Evolutionary conservation across 1,284 basidiomycete genomes (phyloP).

Genomic region (Leccinum colubrinum): DNA sequence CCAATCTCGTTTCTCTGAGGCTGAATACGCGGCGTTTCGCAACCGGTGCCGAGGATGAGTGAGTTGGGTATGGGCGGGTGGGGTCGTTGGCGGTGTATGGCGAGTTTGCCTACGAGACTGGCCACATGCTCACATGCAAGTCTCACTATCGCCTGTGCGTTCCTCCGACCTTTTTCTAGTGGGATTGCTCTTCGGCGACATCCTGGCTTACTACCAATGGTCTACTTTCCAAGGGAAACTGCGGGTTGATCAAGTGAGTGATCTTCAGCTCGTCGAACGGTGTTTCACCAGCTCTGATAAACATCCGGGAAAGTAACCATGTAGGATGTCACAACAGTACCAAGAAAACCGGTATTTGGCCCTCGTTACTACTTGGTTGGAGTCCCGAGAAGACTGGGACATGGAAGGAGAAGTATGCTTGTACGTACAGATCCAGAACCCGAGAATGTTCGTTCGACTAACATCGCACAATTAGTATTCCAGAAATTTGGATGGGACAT

Average conservation of each 20-base stretch:
- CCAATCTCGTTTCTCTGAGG: background rate
- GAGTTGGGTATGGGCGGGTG: no score
- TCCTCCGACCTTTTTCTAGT: background rate
- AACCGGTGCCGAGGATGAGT: no score
- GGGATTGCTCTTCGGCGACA: background rate
- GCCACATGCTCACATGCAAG: background rate
- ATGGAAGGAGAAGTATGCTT: background rate
- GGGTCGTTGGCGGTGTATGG: no score
- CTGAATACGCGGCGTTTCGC: background rate
- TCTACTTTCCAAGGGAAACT: background rate
- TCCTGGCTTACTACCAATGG: background rate
- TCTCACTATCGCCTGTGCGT: background rate
- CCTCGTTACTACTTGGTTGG: background rate
- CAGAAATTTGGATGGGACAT: background rate
- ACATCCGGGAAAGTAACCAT: background rate
- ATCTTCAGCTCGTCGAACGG: background rate
- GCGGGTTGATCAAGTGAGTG: background rate
- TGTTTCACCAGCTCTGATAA: background rate
- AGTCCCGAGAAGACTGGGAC: background rate
- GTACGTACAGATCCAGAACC: background rate
- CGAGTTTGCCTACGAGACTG: no score
- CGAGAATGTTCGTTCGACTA: background rate
- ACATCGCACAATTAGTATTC: background rate
- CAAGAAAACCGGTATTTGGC: background rate
- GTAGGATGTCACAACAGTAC: background rate